These are phyloP conservation scores for Plasmodium adleri DNA, from an alignment of 169 alveolate genomes.

Conservation along the genomic window DNA sequence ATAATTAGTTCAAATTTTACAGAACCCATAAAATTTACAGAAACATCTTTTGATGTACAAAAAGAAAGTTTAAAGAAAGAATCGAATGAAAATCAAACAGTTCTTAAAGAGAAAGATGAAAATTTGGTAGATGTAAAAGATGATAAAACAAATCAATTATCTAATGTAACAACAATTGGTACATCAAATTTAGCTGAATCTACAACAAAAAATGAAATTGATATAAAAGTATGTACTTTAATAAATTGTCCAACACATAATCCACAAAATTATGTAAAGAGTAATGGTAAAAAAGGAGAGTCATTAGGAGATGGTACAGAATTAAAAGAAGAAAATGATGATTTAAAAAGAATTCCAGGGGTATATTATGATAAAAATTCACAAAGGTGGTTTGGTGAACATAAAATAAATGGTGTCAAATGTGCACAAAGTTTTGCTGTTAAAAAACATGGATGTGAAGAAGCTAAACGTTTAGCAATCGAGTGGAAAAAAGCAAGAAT, in stretches of 20 bases:
- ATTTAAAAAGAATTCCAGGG: conserved; percentile 74
- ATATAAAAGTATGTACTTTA: conserved; percentile 58
- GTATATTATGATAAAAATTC: conserved; percentile 78
- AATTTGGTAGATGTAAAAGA: conserved; percentile 4
- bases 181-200: conserved; percentile 18
- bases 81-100: background rate
- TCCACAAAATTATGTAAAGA: conserved; percentile 50
- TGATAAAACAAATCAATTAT: background rate
- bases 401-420: conserved; percentile 75
- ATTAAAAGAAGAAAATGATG: conserved; percentile 65
- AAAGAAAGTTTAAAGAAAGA: conserved; percentile 1
- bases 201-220: conserved; percentile 38
- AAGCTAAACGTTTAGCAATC: conserved; percentile 82
- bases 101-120: background rate
- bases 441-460: conserved; percentile 84
- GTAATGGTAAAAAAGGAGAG: conserved; percentile 34
- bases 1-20: conserved; percentile 12
- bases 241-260: conserved; percentile 73
- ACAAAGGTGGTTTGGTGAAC: conserved; percentile 80
- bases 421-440: conserved; percentile 82
- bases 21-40: background rate
- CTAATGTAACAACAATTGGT: conserved; percentile 7
- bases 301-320: conserved; percentile 32
- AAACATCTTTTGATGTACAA: background rate
- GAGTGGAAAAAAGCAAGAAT: conserved; percentile 80